Evolutionary conservation across 2,329 filamentous ascomycete genomes (phyloP), one percentile per base, ranked within the genome.

Genomic region (Hypoxylon sp.): DNA sequence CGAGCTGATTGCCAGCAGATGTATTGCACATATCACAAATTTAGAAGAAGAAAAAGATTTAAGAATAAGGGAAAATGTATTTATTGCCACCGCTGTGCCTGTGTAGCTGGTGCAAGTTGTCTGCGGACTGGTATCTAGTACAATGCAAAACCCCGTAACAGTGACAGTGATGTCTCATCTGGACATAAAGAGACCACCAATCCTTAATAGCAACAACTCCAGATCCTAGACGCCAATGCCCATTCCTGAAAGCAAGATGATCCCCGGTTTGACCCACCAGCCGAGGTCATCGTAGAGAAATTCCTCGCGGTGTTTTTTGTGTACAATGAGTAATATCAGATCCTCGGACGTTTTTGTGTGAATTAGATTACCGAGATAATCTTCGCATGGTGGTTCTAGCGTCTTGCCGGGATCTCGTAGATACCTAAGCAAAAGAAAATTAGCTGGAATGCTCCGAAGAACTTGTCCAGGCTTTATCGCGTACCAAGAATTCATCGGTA

Each of bases 401-500:
- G 28, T 28, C 13, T 10, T 8, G 32, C 17, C 41, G 4, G 24
- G 37, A 46, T 47, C 54, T 48, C 22, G 10, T 34, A 17, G n/a
- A 30, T 15, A 39, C 34, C 47, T 56, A 46, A 20, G 22, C 19
- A 8, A 24, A 20, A 10, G 6, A 7, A 47, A n/a, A 15, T 62
- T 22, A 58, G 49, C 19, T 47, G 10, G n/a, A 26, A 5, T 6
- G 10, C 24, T 32, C 15, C 8, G 15, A 17, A 32, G 2, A 34
- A 17, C 44, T n/a, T 22, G n/a, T n/a, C 13, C 11, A 8, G 11
- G 13, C 2, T 46, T 39, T 13, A 19, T 34, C 15, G 19, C 44
- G 13, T 37, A 59, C 57, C 37, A 37, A 20, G 4, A 11, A 15
- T 26, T 65, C 62, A 72, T 56, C 72, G 61, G 78, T 99, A 99